Percentiles rank a stretch among this genome's conserved stretches.
Evolutionary conservation across 2,329 filamentous ascomycete genomes (phyloP).

Genomic region (Aspergillus persii): DNA sequence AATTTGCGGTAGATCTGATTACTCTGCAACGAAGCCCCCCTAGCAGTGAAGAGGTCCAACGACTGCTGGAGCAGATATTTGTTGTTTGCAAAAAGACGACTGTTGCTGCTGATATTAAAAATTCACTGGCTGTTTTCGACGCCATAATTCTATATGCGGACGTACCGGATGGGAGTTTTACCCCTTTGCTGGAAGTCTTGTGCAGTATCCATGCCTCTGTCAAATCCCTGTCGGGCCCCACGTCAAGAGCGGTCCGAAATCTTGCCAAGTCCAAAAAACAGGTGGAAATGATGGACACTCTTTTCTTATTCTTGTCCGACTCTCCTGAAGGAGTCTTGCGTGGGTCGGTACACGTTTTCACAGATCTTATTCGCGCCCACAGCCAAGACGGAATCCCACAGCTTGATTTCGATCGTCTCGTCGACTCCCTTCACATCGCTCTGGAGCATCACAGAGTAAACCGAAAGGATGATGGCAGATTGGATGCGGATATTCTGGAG

Average conservation of each 20-base stretch:
- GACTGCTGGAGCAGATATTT: slow-evolving; percentile 38
- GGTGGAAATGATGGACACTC: slow-evolving; percentile 37
- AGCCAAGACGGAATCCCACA: slow-evolving; percentile 39
- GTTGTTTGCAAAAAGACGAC: slow-evolving; percentile 42
- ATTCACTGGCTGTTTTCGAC: slow-evolving; percentile 41
- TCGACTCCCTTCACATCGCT: slow-evolving; percentile 35
- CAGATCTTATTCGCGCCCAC: slow-evolving; percentile 40
- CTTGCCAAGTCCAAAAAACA: slow-evolving; percentile 40
- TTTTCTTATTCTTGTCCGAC: slow-evolving; percentile 37
- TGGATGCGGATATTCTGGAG: slow-evolving; percentile 42
- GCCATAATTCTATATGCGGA: slow-evolving; percentile 42
- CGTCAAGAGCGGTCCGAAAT: slow-evolving; percentile 42
- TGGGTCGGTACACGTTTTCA: slow-evolving; percentile 41
- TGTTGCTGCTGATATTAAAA: slow-evolving; percentile 42
- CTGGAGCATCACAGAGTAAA: slow-evolving; percentile 9
- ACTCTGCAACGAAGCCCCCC: slow-evolving; percentile 42
- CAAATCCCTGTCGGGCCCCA: slow-evolving; percentile 42
- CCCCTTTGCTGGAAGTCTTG: slow-evolving; percentile 39
- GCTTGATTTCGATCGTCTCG: slow-evolving; percentile 36
- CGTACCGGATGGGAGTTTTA: slow-evolving; percentile 38
- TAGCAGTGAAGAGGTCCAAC: slow-evolving; percentile 34
- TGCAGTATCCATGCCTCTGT: slow-evolving; percentile 47
- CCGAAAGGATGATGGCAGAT: slow-evolving; percentile 36
- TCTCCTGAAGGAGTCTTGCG: slow-evolving; percentile 36
- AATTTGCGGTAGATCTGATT: slow-evolving; percentile 43